Conservation (phyloP, 2,329 filamentous ascomycete genomes). For the Westerdykella ornata region DNA sequence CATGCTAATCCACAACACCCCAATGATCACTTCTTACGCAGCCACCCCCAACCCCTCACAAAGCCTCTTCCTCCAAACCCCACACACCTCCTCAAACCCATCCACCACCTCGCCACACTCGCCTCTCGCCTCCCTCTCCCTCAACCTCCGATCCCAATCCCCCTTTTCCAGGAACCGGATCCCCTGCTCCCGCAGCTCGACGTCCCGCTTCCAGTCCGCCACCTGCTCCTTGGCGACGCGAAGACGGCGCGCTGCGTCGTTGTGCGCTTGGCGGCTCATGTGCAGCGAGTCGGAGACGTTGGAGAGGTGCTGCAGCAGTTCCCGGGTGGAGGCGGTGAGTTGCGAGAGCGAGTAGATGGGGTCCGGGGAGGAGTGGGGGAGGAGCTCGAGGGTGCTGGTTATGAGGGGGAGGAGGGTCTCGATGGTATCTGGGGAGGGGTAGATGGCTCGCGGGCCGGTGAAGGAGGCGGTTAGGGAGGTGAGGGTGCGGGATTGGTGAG, state of each 20-base stretch:
- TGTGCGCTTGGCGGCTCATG: conserved; percentile 85
- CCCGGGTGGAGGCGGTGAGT: conserved; percentile 58
- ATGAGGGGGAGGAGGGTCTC: conserved; percentile 65
- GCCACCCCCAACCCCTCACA: conserved; percentile 42
- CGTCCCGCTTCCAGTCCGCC: conserved; percentile 74
- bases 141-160: conserved; percentile 73
- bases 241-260: conserved; percentile 70
- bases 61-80: conserved; percentile 71
- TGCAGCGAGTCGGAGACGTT: conserved; percentile 86
- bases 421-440: conserved; percentile 58
- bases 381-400: conserved; percentile 55
- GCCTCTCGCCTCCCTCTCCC: conserved; percentile 70
- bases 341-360: conserved; percentile 61
- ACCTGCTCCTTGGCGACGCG: conserved; percentile 79
- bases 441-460: conserved; percentile 60
- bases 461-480: conserved; percentile 67
- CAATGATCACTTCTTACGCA: neutral
- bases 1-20: too few species aligned
- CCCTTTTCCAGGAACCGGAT: conserved; percentile 73
- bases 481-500: conserved; percentile 67
- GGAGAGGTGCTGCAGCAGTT: conserved; percentile 72
- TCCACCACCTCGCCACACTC: conserved; percentile 84
- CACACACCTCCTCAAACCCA: conserved; percentile 87
- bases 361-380: conserved; percentile 60
- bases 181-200: conserved; percentile 75